Percentiles rank a stretch among this genome's conserved stretches.
Evolutionary conservation across 1,284 basidiomycete genomes (phyloP).

Genomic region (Puccinia coronata): DNA sequence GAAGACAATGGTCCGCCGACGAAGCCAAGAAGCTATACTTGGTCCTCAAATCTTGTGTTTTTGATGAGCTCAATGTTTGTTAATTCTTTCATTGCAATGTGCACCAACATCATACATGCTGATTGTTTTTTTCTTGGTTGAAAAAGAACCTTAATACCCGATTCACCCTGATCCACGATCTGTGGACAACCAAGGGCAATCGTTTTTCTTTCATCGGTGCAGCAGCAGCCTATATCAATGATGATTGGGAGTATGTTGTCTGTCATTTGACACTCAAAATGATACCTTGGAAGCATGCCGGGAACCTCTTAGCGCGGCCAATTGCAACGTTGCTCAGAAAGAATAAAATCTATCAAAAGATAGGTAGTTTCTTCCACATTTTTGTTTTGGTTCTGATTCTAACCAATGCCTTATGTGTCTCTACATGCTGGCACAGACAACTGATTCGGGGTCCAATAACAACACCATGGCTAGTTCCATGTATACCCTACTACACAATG

Average conservation of each 20-base stretch:
- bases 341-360: neutral
- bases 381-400: neutral
- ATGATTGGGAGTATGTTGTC: conserved; percentile 7
- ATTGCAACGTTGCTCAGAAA: neutral
- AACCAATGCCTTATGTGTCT: neutral
- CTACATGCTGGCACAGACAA: conserved; percentile 9
- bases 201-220: conserved; percentile 14
- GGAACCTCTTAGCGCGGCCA: neutral
- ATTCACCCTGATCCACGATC: conserved; percentile 2
- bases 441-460: too few species aligned
- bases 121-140: neutral
- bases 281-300: conserved; percentile 6
- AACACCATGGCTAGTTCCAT: neutral
- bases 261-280: neutral
- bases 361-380: neutral
- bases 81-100: neutral
- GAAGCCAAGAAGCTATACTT: neutral
- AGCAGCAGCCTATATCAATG: neutral
- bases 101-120: too few species aligned
- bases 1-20: neutral
- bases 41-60: neutral
- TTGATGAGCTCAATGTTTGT: too few species aligned
- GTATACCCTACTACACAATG: neutral
- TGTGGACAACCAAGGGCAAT: conserved; percentile 14
- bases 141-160: neutral